These are phyloP conservation scores for Fragaria vesca DNA, from an alignment of 306 rosid species.

Conservation along the genomic window DNA sequence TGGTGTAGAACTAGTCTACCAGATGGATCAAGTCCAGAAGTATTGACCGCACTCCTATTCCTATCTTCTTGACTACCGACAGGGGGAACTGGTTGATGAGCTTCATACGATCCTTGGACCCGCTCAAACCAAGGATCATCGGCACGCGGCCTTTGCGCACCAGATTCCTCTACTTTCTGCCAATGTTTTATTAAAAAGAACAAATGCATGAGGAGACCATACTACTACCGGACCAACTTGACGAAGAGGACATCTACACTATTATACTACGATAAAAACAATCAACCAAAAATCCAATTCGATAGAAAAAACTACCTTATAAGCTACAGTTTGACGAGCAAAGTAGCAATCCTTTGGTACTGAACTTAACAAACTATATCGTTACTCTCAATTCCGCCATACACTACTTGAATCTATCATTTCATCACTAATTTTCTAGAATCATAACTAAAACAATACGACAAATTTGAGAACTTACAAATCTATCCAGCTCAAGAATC, in stretches of 20 bases:
- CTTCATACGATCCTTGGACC: slow-evolving; percentile 46
- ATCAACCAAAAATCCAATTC: neutral
- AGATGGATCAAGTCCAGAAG: slow-evolving; percentile 35
- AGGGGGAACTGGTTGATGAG: slow-evolving; percentile 39
- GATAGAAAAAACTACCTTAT: neutral
- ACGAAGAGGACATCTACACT: neutral
- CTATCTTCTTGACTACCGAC: slow-evolving; percentile 37
- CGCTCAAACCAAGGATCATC: slow-evolving; percentile 48
- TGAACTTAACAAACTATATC: neutral
- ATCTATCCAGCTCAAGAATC: slow-evolving; percentile 58
- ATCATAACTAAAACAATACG: neutral
- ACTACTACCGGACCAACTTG: neutral
- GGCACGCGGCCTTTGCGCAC: slow-evolving; percentile 36
- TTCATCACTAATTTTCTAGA: neutral
- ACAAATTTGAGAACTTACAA: slow-evolving; percentile 35
- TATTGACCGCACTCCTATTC: slow-evolving; percentile 22
- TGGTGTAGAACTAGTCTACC: slow-evolving; percentile 32
- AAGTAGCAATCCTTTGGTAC: neutral
- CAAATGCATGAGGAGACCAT: neutral
- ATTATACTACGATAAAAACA: neutral
- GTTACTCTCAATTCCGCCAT: neutral
- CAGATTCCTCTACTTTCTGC: slow-evolving; percentile 64
- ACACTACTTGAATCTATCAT: neutral
- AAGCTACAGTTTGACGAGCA: neutral
- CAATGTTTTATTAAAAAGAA: neutral